Conservation (phyloP, 495 filamentous ascomycete genomes). For the Penicillium coprophilum region DNA sequence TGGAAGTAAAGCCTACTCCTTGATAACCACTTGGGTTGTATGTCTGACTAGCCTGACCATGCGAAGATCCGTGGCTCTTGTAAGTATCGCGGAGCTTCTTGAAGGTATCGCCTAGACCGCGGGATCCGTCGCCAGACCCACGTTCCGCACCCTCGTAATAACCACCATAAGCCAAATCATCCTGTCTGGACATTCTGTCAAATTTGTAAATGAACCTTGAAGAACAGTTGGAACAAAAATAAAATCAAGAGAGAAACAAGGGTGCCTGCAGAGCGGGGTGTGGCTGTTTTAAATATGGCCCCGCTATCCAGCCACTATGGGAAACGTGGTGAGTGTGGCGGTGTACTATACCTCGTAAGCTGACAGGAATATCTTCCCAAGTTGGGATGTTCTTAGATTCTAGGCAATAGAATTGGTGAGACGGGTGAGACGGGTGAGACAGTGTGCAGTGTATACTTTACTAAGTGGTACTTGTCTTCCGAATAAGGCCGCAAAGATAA, state of each 20-base stretch:
- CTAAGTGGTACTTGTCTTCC: background rate
- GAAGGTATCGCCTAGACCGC: constrained; percentile 57
- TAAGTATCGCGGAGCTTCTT: constrained; percentile 49
- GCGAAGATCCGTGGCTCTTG: constrained; percentile 32
- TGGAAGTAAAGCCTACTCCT: constrained; percentile 8
- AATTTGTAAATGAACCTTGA: background rate
- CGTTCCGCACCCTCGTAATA: constrained; percentile 40
- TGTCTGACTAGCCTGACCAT: constrained; percentile 15
- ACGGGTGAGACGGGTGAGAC: background rate
- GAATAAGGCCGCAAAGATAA: too few species aligned
- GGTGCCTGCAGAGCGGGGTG: constrained; percentile 10
- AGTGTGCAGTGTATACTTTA: background rate
- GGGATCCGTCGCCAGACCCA: constrained; percentile 35
- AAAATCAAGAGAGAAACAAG: background rate
- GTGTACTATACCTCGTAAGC: constrained; percentile 5
- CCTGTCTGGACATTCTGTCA: constrained; percentile 41
- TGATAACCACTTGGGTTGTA: constrained; percentile 22
- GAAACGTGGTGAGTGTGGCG: constrained; percentile 11
- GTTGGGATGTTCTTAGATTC: background rate
- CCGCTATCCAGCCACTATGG: constrained; percentile 13
- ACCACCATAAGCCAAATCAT: constrained; percentile 60
- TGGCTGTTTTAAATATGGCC: constrained; percentile 3
- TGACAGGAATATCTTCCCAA: background rate
- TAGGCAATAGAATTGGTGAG: background rate
- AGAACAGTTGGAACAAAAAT: background rate